Conservation (phyloP, 345 rosid species). For the Syzygium jambos region DNA sequence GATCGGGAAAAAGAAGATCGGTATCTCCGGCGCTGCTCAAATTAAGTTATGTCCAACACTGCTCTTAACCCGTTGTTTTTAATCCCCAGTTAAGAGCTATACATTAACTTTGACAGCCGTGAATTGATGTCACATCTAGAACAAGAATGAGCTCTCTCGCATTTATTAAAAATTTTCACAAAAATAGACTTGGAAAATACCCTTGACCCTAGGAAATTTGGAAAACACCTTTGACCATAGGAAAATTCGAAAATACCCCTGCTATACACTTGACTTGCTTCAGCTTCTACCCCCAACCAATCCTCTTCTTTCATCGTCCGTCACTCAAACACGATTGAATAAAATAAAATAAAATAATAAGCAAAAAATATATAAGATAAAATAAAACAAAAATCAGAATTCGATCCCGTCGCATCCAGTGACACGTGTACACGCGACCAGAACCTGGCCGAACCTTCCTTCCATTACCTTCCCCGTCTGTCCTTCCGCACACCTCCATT, state of each 20-base stretch:
- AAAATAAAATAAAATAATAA: neutral
- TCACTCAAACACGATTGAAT: neutral
- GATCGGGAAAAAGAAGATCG: too few species aligned
- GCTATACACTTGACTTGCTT: neutral
- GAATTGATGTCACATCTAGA: neutral
- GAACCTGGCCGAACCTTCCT: neutral
- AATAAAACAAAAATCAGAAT: neutral
- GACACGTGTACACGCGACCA: neutral
- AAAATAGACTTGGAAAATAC: neutral
- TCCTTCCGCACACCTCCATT: too few species aligned
- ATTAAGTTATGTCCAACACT: too few species aligned
- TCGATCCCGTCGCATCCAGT: neutral
- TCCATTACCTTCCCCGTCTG: neutral
- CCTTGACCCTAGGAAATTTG: neutral
- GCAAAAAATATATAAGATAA: neutral
- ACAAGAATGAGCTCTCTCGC: neutral
- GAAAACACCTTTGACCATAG: neutral
- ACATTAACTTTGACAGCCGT: too few species aligned
- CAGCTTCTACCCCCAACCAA: neutral
- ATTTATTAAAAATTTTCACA: neutral
- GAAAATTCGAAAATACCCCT: neutral
- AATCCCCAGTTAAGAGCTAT: too few species aligned
- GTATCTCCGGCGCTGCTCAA: too few species aligned
- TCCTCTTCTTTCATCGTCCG: neutral
- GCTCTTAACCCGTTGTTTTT: too few species aligned